Conservation (phyloP, 164 flowering plant genomes). For the Platanus orientalis region DNA sequence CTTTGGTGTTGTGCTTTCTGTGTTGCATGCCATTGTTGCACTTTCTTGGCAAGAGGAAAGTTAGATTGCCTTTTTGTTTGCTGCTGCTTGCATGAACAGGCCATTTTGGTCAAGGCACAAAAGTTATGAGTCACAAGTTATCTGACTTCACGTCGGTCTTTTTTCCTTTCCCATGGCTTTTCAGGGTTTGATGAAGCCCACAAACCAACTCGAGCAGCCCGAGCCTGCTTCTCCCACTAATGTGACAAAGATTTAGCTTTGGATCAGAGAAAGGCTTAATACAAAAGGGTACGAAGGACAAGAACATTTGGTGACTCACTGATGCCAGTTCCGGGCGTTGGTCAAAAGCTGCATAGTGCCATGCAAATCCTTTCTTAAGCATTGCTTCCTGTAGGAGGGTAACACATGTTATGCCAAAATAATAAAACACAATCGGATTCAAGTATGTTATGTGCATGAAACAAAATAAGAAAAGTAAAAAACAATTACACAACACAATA, state of each 20-base stretch:
- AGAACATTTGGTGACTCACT: slow-evolving; percentile 26
- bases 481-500: too few relatives aligned
- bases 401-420: too few relatives aligned
- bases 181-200: slow-evolving; percentile 86
- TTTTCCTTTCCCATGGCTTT: slow-evolving; percentile 96
- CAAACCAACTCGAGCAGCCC: slow-evolving; percentile 59
- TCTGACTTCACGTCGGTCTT: slow-evolving; percentile 45
- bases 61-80: too few relatives aligned
- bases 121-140: too few relatives aligned
- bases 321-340: slow-evolving; percentile 49
- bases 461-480: too few relatives aligned
- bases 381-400: slow-evolving; percentile 44
- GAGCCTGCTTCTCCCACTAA: slow-evolving; percentile 83
- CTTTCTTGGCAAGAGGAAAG: too few relatives aligned
- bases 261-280: neutral
- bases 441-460: too few relatives aligned
- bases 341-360: slow-evolving; percentile 83
- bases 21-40: too few relatives aligned
- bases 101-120: too few relatives aligned
- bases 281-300: neutral
- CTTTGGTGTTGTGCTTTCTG: too few relatives aligned
- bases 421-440: too few relatives aligned
- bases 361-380: slow-evolving; percentile 83
- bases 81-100: too few relatives aligned
- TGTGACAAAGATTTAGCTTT: neutral